Conservation (phyloP, 345 rosid genomes). For the Lenwebbia sp. region DNA sequence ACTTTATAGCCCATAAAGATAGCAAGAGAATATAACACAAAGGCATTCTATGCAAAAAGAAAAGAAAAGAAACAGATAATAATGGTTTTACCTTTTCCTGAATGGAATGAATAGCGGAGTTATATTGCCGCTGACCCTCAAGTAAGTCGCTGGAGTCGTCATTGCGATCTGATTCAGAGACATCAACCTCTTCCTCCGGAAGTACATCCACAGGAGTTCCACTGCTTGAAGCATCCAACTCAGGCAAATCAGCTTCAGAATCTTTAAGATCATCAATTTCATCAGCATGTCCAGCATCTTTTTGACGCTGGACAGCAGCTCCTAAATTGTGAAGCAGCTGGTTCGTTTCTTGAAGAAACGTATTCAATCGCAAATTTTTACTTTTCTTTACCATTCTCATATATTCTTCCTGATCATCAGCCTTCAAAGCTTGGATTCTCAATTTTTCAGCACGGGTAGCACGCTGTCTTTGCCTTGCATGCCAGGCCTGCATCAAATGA, state of each 20-base stretch:
- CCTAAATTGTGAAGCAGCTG: slow-evolving; percentile 91
- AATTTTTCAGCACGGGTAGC: slow-evolving; percentile 95
- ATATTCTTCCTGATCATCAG: slow-evolving; percentile 98
- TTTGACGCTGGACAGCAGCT: slow-evolving; percentile 98
- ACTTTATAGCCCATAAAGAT: not conserved
- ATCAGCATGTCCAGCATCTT: slow-evolving; percentile 65
- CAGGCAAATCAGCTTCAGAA: slow-evolving; percentile 59
- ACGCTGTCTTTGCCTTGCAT: slow-evolving; percentile 98
- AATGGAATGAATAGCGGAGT: slow-evolving; percentile 90
- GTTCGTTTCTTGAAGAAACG: slow-evolving; percentile 90
- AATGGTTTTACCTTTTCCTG: slow-evolving; percentile 70
- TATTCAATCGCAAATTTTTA: slow-evolving; percentile 88
- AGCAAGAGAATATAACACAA: not conserved
- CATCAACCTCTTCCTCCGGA: slow-evolving; percentile 58
- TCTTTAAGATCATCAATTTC: slow-evolving; percentile 57
- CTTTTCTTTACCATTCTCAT: slow-evolving; percentile 97
- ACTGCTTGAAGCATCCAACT: slow-evolving; percentile 59
- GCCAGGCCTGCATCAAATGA: slow-evolving; percentile 64
- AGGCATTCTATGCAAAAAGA: not conserved
- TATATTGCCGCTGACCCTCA: slow-evolving; percentile 95
- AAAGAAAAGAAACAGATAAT: not conserved
- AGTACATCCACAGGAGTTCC: slow-evolving; percentile 54
- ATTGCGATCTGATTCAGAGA: slow-evolving; percentile 62
- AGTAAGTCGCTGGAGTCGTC: slow-evolving; percentile 81
- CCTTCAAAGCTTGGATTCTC: slow-evolving; percentile 92